These are phyloP conservation scores for Penicillium concentricum DNA, from an alignment of 2,329 filamentous ascomycete genomes.

Conservation along the genomic window DNA sequence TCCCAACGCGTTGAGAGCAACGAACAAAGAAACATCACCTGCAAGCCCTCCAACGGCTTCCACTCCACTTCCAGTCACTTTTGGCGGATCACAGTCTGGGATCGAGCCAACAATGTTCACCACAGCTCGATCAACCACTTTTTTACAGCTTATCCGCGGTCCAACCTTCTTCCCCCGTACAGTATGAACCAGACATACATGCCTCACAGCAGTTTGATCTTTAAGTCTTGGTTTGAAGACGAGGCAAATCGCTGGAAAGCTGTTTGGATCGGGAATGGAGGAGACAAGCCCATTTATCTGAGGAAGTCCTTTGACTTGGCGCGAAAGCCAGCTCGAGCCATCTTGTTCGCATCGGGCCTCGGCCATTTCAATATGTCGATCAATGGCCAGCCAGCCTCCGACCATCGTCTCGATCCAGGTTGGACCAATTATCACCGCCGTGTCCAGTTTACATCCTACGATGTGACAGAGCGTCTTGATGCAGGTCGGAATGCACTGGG, in stretches of 20 bases:
- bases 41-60: slow-evolving; percentile 18
- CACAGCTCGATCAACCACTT: slow-evolving; percentile 22
- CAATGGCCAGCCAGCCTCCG: slow-evolving; percentile 20
- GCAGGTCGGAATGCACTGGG: slow-evolving; percentile 37
- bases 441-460: slow-evolving; percentile 45
- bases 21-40: slow-evolving; percentile 24
- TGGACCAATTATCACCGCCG: slow-evolving; percentile 28
- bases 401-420: slow-evolving; percentile 25
- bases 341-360: slow-evolving; percentile 24
- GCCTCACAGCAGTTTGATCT: slow-evolving; percentile 26
- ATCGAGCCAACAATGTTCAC: slow-evolving; percentile 6
- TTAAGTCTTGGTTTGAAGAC: slow-evolving; percentile 27
- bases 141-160: slow-evolving; percentile 23
- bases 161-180: slow-evolving; percentile 23
- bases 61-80: slow-evolving; percentile 21
- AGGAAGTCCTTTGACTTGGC: slow-evolving; percentile 19
- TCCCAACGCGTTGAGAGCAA: slow-evolving; percentile 20
- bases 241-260: slow-evolving; percentile 26
- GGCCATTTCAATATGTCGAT: slow-evolving; percentile 27
- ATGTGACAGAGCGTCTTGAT: slow-evolving; percentile 37
- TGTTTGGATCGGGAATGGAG: slow-evolving; percentile 27
- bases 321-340: slow-evolving; percentile 10
- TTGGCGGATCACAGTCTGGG: slow-evolving; percentile 24
- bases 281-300: slow-evolving; percentile 26
- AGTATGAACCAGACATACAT: slow-evolving; percentile 31